Conservation (phyloP, 2,329 filamentous ascomycete genomes). For the Lachnellula arida region DNA sequence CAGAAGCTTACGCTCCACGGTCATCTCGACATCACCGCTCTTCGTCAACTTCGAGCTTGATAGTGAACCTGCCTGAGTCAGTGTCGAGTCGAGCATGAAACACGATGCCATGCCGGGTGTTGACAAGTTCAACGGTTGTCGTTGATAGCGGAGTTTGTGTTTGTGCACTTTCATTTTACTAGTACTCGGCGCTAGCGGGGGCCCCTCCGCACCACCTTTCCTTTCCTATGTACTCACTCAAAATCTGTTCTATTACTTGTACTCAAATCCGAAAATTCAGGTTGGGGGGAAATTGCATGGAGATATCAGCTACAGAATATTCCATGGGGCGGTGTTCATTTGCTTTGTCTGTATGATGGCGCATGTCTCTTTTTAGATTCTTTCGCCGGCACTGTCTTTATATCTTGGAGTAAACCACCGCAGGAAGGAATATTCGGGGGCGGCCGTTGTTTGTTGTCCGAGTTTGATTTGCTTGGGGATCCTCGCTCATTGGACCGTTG, state of each 20-base stretch:
- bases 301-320: background rate
- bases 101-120: background rate
- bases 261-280: background rate
- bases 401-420: background rate
- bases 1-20: background rate
- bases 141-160: background rate
- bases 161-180: background rate
- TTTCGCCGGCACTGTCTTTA: no score
- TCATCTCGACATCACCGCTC: background rate
- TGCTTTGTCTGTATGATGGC: background rate
- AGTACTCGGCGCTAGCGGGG: background rate
- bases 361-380: no score
- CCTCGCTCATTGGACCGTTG: no score
- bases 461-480: background rate
- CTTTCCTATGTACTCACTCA: background rate
- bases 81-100: background rate
- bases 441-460: background rate
- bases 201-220: background rate
- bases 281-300: background rate
- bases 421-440: no score
- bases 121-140: background rate
- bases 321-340: background rate
- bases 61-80: no score
- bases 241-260: background rate
- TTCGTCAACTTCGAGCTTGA: no score